Base-by-base conservation (phyloP, 2,329 filamentous ascomycete genomes). In the Ceratocystis alfenasii region DNA sequence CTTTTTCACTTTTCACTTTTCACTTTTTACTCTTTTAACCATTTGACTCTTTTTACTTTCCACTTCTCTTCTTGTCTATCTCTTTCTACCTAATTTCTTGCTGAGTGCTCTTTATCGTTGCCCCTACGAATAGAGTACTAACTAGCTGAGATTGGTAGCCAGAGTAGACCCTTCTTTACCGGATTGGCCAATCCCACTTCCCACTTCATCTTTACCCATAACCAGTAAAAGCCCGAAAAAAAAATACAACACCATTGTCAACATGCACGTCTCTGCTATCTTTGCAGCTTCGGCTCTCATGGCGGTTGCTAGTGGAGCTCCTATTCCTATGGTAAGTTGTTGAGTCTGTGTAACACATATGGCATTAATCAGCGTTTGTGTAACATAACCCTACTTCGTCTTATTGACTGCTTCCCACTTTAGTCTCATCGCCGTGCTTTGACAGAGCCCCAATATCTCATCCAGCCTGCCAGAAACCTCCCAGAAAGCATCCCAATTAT, bases 251-350 rank as follows among this genome's bases (percentile, higher is more conserved):
- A 41, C 6, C 6, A 57, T 62, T 17, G 25, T 45, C 55, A 67
- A 46, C 2, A 67, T 67, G 66, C 55, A 67, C 46, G 64, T 67
- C 62, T 67, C 62, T 46, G 36, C 57, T 44, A 8, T 67, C 25
- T 20, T 67, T 28, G 30, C 63, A 41, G 63, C 63, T 53, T 67
- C 66, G 12, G 33, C 66, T 28, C 66, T 67, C n/a, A 17, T 67
- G 17, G 44, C 55, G 30, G 45, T 55, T 25, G 53, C 20, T 5
- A 45, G 62, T 17, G 62, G 62, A 6, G 62, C 66, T 46, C 66
- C 66, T 12, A 53, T 67, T 17, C 61, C 50, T 45, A 17, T 50
- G 8, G 66, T 67, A 63, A 41, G 61, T 62, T 30, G 5, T 15
- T 1, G 0, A 20, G n/a, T 15, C 15, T 22, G 25, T 28, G 41